Base-by-base conservation (phyloP, 306 rosid genomes). In the Castanopsis chinensis region DNA sequence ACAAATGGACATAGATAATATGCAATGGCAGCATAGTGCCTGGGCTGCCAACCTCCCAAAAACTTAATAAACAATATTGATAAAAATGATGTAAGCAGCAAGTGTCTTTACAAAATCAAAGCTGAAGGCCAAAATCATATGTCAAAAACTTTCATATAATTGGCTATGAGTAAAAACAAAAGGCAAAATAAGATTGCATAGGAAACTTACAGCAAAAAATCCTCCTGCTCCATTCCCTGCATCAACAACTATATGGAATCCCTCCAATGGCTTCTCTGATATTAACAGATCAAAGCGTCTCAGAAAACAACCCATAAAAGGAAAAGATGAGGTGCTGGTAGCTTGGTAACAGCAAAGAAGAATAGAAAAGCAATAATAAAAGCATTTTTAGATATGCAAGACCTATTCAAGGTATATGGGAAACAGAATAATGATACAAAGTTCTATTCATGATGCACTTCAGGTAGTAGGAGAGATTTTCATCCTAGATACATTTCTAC, bases 181-280 rank as follows among this genome's bases (percentile, higher is more conserved):
- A 72, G 41, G 25, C 33, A 12, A 49, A 20, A 80, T 3, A 78
- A 75, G 57, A 74, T 55, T 5, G 72, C 41, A 63, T 74, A 61
- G 69, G 71, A 23, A 67, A 85, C 88, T 85, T 85, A 91, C 99
- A 0, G 94, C 94, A 35, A 92, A 92, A 87, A 95, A 95, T 6
- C 98, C 98, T 74, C 98, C 99, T 25, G 98, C 98, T 80, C 98
- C 99, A 77, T 95, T 95, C 80, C 99, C 98, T 57, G 98, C 98
- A 79, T 92, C 99, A 64, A 95, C 99, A 76, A 95, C 89, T 79
- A 95, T 79, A 82, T 95, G 99, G 85, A 95, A 92, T 74, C 99
- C 98, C 76, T 91, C 97, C 89, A 92, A 77, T 45, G 99, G 99
- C 84, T 85, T 95, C 85, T 92, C 99, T 91, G 87, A 55, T 21